Base-by-base conservation (phyloP, 768 basidiomycete species). In the Boletus reticuloceps region DNA sequence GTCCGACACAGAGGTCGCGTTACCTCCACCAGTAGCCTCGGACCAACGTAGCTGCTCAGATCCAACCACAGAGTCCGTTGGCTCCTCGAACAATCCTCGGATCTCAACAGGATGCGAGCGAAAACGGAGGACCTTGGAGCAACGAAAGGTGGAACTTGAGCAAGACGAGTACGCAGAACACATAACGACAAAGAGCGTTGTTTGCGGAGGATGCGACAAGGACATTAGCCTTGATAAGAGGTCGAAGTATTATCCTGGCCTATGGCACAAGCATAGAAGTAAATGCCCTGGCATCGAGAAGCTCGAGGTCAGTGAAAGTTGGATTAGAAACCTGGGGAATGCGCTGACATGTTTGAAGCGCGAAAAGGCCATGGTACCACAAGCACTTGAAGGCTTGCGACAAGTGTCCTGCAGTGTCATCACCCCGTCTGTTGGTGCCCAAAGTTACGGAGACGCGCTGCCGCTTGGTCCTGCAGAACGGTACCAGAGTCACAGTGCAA, bases 201-300 rank as follows among this genome's bases (percentile, higher is more conserved):
- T 56, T 4, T 73, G 72, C 41, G 43, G 36, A 11, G 73, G 64
- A 31, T 73, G 73, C 32, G 12, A 47, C 32, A 72, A 47, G 53
- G 58, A 53, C 17, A 74, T 73, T 39, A 71, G 70, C 42, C 66
- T 73, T 14, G 73, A 73, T 44, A 71, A 69, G 50, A 51, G 72
- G 41, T 71, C 66, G 4, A 49, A 56, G 25, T 74, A 74, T 58
- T 74, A 73, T 40, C 70, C 72, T 16, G 72, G 72, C 8, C 39
- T 73, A 9, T 73, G 72, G 72, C 37, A 47, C 47, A 73, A 73
- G 54, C 72, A 73, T 50, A 64, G 52, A 40, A 27, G 53, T 3
- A 72, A 72, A 53, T 73, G 73, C 38, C 60, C 56, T 25, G 19
- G 47, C 27, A 56, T 70, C 39, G 55, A 58, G 43, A 60, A 56